These are phyloP conservation scores for Marchantia polymorpha DNA, from an alignment of 225 moss, liverwort and hornwort species.

Conservation along the genomic window DNA sequence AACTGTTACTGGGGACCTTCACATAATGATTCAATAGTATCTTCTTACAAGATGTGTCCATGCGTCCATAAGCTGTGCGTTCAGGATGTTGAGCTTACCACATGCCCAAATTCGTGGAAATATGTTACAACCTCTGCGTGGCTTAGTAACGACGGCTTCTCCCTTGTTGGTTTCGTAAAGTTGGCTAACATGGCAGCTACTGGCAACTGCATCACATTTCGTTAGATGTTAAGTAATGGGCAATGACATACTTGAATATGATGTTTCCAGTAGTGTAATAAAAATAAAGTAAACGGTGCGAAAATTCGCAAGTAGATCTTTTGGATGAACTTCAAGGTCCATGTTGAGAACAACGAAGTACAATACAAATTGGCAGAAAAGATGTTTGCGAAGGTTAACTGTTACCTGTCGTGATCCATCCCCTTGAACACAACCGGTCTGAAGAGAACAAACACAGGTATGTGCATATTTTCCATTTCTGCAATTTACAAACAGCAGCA, in stretches of 20 bases:
- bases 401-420: conserved; percentile 87
- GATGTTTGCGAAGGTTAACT: neutral
- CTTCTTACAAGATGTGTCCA: neutral
- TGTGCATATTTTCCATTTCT: conserved; percentile 92
- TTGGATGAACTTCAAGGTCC: neutral
- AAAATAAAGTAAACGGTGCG: neutral
- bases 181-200: conserved; percentile 96
- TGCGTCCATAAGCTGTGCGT: neutral
- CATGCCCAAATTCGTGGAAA: conserved; percentile 98
- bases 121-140: conserved; percentile 88
- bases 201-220: conserved; percentile 62
- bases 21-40: neutral
- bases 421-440: conserved; percentile 85
- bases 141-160: conserved; percentile 74
- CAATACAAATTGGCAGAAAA: neutral
- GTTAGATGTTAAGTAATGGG: conserved; percentile 1
- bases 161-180: conserved; percentile 73
- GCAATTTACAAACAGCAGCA: neutral
- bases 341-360: neutral
- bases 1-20: neutral
- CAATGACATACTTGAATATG: too few relatives aligned
- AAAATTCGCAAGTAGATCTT: neutral
- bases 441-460: conserved; percentile 90
- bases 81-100: conserved; percentile 51
- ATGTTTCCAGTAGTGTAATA: neutral